Conservation (phyloP, 1,284 basidiomycete genomes). For the Xerocomus nothofagi region DNA sequence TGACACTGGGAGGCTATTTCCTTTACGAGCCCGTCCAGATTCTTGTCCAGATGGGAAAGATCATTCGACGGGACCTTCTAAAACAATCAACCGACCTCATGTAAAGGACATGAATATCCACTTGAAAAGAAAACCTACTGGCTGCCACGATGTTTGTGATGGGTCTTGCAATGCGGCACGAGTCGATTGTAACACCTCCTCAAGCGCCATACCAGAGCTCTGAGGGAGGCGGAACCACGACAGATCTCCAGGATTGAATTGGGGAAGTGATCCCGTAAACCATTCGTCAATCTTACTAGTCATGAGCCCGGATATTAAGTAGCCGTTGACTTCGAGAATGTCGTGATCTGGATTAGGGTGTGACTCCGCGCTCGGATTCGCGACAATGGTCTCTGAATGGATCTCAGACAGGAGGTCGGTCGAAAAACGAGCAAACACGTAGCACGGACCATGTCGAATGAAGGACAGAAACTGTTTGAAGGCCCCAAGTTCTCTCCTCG, state of each 20-base stretch:
- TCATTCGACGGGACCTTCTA: conserved; percentile 52
- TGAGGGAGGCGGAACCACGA: conserved; percentile 43
- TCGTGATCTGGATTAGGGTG: conserved; percentile 61
- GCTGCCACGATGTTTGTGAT: conserved; percentile 43
- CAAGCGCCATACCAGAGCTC: conserved; percentile 36
- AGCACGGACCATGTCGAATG: conserved; percentile 64
- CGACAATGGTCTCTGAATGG: conserved; percentile 37
- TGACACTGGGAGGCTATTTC: conserved; percentile 63
- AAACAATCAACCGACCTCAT: conserved; percentile 30
- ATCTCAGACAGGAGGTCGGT: conserved; percentile 18
- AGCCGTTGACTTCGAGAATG: conserved; percentile 76
- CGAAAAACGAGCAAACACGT: conserved; percentile 17
- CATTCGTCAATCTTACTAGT: conserved; percentile 72
- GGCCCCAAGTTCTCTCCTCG: conserved; percentile 63
- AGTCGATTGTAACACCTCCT: conserved; percentile 47
- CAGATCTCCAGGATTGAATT: conserved; percentile 55
- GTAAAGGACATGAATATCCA: conserved; percentile 22
- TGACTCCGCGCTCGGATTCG: conserved; percentile 47
- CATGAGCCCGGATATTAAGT: conserved; percentile 68
- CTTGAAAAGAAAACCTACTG: conserved; percentile 39
- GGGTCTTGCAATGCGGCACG: conserved; percentile 46
- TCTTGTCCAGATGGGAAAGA: conserved; percentile 61
- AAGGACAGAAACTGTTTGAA: conserved; percentile 80
- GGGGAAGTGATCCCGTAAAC: conserved; percentile 67
- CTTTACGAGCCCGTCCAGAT: conserved; percentile 64